These are phyloP conservation scores for Marchantia paleacea DNA, from an alignment of 225 moss, liverwort and hornwort species.

Conservation along the genomic window DNA sequence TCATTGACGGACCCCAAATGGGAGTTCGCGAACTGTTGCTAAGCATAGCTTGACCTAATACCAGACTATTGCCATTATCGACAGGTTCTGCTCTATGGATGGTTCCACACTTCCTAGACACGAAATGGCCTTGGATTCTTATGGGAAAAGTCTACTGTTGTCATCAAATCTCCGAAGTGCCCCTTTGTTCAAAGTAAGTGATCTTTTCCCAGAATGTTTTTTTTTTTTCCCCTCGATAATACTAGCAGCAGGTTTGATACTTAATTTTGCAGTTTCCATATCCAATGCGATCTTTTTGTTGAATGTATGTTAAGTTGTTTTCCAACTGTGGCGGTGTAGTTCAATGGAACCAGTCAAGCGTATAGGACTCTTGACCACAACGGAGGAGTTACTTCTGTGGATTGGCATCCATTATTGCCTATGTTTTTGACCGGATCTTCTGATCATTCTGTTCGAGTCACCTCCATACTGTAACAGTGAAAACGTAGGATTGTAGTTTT, in stretches of 20 bases:
- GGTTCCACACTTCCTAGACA: conserved; percentile 61
- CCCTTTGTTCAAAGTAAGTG: conserved; percentile 63
- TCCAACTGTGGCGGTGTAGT: conserved; percentile 43
- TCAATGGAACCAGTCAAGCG: conserved; percentile 48
- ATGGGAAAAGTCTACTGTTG: conserved; percentile 60
- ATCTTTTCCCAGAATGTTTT: not conserved
- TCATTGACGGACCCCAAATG: not conserved
- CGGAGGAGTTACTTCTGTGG: conserved; percentile 72
- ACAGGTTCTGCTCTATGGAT: conserved; percentile 65
- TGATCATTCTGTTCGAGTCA: conserved; percentile 70
- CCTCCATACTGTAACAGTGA: conserved; percentile 39
- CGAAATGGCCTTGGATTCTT: conserved; percentile 72
- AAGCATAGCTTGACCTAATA: not conserved
- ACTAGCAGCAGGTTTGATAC: not conserved
- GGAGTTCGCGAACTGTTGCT: not conserved
- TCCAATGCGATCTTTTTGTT: not conserved
- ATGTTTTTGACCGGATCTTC: conserved; percentile 73
- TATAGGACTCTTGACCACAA: conserved; percentile 61
- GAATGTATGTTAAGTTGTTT: not conserved
- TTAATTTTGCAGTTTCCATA: not conserved
- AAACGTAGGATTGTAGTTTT: not conserved
- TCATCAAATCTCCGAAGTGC: conserved; percentile 69
- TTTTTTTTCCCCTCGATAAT: not conserved
- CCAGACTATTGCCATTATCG: not conserved
- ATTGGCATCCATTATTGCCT: conserved; percentile 77